Evolutionary conservation across 148 eudicot species (phyloP), one percentile per base, ranked within the genome.

Genomic region (Gaultheria prostrata): DNA sequence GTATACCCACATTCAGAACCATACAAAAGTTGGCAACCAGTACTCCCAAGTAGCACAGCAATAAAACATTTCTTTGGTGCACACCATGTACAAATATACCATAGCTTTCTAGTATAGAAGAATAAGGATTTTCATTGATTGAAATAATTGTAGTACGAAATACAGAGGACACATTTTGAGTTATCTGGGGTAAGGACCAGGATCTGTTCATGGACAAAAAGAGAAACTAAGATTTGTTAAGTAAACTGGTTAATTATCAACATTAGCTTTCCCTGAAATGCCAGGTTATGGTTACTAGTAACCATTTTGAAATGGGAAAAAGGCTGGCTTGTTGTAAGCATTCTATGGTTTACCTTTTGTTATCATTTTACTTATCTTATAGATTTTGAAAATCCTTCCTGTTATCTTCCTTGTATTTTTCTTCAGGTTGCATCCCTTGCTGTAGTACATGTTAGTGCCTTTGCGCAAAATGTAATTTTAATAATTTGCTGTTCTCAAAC

Each of bases 161-260:
- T 78, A 13, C 2, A 20, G 12, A 35, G 51, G 35, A 69, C 17
- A 43, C 43, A 56, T 45, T 80, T 65, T 14, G 10, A 26, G 50
- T 24, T n/a, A 15, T 45, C 45, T 46, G 9, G 32, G 24, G 67
- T 32, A 10, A 32, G 35, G 46, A 15, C 53, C n/a, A 57, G 70
- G 30, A 21, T 56, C 35, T 78, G n/a, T 77, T 50, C 3, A 51
- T 14, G 30, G 28, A n/a, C n/a, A n/a, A 17, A 24, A 21, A 13
- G 45, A 9, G 82, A 54, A 63, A 79, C 71, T 43, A 80, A 53
- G 82, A 45, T 59, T 57, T 59, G 18, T 73, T 30, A 48, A 48
- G 51, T n/a, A 13, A 80, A 80, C 59, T 9, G 26, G 8, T n/a
- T 43, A 46, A 32, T 17, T 14, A 15, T 49, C 7, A 80, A 10